These are phyloP conservation scores for Alternaria longipes DNA, from an alignment of 2,329 filamentous ascomycete species.

Conservation along the genomic window DNA sequence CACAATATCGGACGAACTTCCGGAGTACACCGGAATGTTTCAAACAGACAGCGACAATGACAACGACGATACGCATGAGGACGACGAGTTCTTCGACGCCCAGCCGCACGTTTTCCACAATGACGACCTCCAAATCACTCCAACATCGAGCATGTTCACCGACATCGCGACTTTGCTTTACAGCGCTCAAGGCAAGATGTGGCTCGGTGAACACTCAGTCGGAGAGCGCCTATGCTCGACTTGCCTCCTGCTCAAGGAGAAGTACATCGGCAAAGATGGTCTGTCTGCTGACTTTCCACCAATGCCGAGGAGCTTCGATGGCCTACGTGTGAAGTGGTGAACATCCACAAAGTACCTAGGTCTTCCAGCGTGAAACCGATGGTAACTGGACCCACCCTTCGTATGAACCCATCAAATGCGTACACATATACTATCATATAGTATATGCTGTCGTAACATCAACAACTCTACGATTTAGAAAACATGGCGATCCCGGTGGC, in stretches of 20 bases:
- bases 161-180: conserved; percentile 20
- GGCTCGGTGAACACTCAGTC: conserved; percentile 10
- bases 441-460: no score
- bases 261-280: conserved; percentile 18
- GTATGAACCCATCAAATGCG: not conserved
- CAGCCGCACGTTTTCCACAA: not conserved
- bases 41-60: not conserved
- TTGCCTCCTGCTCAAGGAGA: conserved; percentile 15
- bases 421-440: no score
- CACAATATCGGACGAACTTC: not conserved
- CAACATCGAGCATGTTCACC: conserved; percentile 8
- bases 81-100: conserved; percentile 2
- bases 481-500: not conserved
- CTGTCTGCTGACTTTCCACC: conserved; percentile 19
- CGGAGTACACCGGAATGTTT: not conserved
- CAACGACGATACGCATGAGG: not conserved
- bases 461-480: no score
- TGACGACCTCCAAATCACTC: not conserved
- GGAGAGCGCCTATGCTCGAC: conserved; percentile 13
- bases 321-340: conserved; percentile 4
- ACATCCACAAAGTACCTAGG: not conserved
- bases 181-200: conserved; percentile 20
- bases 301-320: conserved; percentile 10
- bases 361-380: not conserved
- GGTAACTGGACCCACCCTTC: not conserved